Evolutionary conservation across 2,329 filamentous ascomycete species (phyloP).

Genomic region (Dactylellina drechsleri): DNA sequence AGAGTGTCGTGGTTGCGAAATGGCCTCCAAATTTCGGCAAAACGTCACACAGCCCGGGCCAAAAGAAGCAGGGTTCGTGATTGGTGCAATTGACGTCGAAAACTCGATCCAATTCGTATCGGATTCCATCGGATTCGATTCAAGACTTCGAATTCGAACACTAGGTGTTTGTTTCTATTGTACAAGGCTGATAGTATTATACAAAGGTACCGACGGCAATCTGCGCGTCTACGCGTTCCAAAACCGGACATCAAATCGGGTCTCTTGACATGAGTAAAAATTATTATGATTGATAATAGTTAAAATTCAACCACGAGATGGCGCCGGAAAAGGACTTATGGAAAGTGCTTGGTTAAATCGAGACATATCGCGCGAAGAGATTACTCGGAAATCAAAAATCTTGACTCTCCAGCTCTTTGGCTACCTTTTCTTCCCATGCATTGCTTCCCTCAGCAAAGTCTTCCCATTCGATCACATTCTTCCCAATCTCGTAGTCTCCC

Average conservation of each 20-base stretch:
- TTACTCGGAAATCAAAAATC: conserved; percentile 18
- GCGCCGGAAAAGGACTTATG: too few relatives aligned
- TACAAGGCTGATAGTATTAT: conserved; percentile 2
- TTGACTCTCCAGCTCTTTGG: conserved; percentile 25
- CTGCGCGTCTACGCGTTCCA: too few relatives aligned
- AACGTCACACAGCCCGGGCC: conserved; percentile 33
- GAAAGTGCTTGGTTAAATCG: background rate
- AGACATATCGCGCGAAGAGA: background rate
- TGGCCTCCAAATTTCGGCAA: conserved; percentile 42
- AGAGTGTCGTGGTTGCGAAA: conserved; percentile 23
- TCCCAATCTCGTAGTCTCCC: conserved; percentile 78
- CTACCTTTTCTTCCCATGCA: conserved; percentile 40
- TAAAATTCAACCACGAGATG: too few relatives aligned
- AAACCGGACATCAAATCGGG: background rate
- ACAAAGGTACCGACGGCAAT: too few relatives aligned
- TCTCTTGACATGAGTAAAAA: background rate
- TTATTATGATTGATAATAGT: too few relatives aligned
- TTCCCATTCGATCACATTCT: conserved; percentile 60
- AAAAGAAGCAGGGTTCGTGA: conserved; percentile 10
- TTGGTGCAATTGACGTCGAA: conserved; percentile 9
- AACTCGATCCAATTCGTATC: background rate
- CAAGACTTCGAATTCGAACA: background rate
- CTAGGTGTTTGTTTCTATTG: conserved; percentile 4
- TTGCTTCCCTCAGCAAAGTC: conserved; percentile 48
- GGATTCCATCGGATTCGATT: too few relatives aligned